A percentile compares a stretch with the other conserved stretches of the same genome.
These are phyloP conservation scores for Aspergillus panamensis DNA, from an alignment of 495 filamentous ascomycete species.

Conservation along the genomic window DNA sequence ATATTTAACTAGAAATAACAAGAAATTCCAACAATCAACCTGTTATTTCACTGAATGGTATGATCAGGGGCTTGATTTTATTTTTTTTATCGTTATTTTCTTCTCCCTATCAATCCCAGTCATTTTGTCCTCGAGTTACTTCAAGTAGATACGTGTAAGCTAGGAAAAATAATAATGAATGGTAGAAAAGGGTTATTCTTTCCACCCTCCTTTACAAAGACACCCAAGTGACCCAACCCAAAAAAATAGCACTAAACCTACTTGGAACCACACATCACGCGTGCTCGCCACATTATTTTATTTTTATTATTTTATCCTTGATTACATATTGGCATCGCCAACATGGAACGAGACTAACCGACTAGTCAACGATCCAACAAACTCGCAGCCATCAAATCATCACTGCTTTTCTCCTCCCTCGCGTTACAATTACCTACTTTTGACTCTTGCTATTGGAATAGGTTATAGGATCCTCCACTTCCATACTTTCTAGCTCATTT, in stretches of 20 bases:
- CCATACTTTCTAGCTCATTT: background rate
- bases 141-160: too few species aligned
- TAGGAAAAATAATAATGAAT: too few species aligned
- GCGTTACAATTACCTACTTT: background rate
- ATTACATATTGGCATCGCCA: background rate
- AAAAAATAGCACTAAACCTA: conserved; percentile 7
- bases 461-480: background rate
- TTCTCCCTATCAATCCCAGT: too few species aligned
- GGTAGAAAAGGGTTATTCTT: background rate
- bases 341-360: background rate
- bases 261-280: conserved; percentile 17
- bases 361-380: too few species aligned
- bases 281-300: conserved; percentile 13
- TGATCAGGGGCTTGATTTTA: too few species aligned
- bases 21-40: too few species aligned
- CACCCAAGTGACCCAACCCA: background rate
- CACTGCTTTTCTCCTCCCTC: background rate
- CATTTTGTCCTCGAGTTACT: too few species aligned
- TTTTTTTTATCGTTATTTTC: too few species aligned
- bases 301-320: background rate
- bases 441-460: too few species aligned
- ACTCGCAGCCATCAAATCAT: background rate
- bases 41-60: too few species aligned
- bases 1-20: background rate
- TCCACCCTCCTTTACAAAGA: background rate